These are phyloP conservation scores for Dendrostoma leiphaemia DNA, from an alignment of 2,329 filamentous ascomycete species.

Conservation along the genomic window DNA sequence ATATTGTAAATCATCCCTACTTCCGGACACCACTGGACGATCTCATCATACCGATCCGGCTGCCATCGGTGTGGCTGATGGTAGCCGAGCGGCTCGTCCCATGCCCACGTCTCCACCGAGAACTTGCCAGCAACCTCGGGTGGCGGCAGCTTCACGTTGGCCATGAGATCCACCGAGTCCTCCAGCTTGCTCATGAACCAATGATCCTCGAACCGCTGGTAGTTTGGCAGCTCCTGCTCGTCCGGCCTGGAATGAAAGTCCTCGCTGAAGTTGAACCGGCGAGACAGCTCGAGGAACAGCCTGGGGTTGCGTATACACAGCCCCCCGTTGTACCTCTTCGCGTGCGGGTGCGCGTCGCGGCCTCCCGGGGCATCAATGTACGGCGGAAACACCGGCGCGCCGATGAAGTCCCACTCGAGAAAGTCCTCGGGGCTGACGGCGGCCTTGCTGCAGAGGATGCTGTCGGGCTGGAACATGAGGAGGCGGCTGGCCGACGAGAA, in stretches of 20 bases:
- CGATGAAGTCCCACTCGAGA: constrained; percentile 32
- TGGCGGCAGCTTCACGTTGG: constrained; percentile 19
- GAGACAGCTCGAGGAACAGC: constrained; percentile 20
- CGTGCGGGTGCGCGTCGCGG: neutral
- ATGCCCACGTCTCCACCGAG: constrained; percentile 24
- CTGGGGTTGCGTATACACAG: constrained; percentile 31
- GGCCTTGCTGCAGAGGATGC: constrained; percentile 33
- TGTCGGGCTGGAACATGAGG: constrained; percentile 38
- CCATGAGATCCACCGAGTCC: neutral
- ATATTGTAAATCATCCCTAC: constrained; percentile 17
- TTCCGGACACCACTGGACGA: constrained; percentile 30
- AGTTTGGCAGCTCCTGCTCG: neutral
- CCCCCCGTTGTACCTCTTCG: constrained; percentile 29
- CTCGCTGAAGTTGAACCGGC: constrained; percentile 7
- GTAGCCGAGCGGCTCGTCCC: constrained; percentile 24
- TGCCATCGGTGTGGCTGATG: constrained; percentile 25
- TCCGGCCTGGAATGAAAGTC: neutral
- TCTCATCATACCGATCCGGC: constrained; percentile 23
- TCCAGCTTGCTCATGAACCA: constrained; percentile 27
- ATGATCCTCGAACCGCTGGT: constrained; percentile 22
- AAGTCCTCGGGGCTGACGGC: constrained; percentile 31
- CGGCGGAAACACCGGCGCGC: constrained; percentile 26
- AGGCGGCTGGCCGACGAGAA: constrained; percentile 31
- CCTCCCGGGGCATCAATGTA: neutral
- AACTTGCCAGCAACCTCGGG: constrained; percentile 23